phyloP scores from a whole-genome alignment of 1,139 yeast genomes.

The Pichia norvegensis region DNA sequence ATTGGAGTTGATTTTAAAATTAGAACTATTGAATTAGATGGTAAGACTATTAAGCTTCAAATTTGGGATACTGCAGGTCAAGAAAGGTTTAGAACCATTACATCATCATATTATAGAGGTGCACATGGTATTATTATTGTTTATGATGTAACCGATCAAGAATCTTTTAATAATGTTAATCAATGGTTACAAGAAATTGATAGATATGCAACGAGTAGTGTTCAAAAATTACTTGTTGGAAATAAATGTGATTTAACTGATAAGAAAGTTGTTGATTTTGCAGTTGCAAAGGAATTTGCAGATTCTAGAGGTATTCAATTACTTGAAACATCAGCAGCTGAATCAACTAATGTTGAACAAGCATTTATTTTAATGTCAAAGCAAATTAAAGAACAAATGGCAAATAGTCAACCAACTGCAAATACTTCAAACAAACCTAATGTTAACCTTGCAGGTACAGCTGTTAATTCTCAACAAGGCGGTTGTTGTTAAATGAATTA shows the following conservation, averaged over 20 bases:
- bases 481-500: slow-evolving; percentile 60
- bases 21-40: slow-evolving; percentile 93
- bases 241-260: slow-evolving; percentile 93
- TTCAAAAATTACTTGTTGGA: slow-evolving; percentile 91
- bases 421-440: slow-evolving; percentile 54
- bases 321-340: slow-evolving; percentile 93
- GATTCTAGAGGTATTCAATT: slow-evolving; percentile 94
- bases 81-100: slow-evolving; percentile 95
- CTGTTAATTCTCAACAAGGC: slow-evolving; percentile 60
- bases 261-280: slow-evolving; percentile 91
- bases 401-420: slow-evolving; percentile 43
- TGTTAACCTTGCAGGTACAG: slow-evolving; percentile 85
- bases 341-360: slow-evolving; percentile 94
- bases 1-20: slow-evolving; percentile 98
- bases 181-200: slow-evolving; percentile 99
- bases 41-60: slow-evolving; percentile 93
- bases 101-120: slow-evolving; percentile 96
- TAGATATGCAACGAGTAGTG: slow-evolving; percentile 97
- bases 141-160: slow-evolving; percentile 97
- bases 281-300: slow-evolving; percentile 96
- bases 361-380: slow-evolving; percentile 98
- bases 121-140: slow-evolving; percentile 98
- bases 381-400: slow-evolving; percentile 95
- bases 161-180: slow-evolving; percentile 92
- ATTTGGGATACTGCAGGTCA: slow-evolving; percentile 99